A percentile compares a stretch with the other conserved stretches of the same genome.
phyloP scores from a whole-genome alignment of 164 flowering plant species.

The Vitis labrusca region DNA sequence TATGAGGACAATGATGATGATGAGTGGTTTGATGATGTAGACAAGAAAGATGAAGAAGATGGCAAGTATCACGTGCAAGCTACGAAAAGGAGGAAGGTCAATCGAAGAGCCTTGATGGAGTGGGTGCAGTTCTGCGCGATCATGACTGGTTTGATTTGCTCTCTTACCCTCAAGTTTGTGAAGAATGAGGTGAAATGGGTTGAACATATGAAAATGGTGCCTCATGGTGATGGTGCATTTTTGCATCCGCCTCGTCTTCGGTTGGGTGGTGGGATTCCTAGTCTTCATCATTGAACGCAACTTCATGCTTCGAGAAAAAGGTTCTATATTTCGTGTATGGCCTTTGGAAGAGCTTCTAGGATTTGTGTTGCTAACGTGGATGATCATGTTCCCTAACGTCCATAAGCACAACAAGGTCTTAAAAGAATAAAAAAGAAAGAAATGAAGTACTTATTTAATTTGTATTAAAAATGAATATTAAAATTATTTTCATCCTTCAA shows the following conservation, averaged over 20 bases:
- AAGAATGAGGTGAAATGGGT: slow-evolving; percentile 9
- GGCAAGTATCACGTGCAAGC: slow-evolving; percentile 2
- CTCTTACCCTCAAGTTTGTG: slow-evolving; percentile 17
- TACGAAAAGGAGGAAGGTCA: slow-evolving; percentile 10
- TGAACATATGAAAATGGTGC: slow-evolving; percentile 46
- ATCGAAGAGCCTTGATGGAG: slow-evolving; percentile 20
- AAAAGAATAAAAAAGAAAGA: too few relatives aligned
- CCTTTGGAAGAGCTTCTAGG: slow-evolving; percentile 33
- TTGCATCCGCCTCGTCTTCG: slow-evolving; percentile 40
- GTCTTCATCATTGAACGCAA: slow-evolving; percentile 46
- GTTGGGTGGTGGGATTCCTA: slow-evolving; percentile 28
- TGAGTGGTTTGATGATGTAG: not conserved
- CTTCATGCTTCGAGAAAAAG: slow-evolving; percentile 42
- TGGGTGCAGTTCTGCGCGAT: slow-evolving; percentile 24
- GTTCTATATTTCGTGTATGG: slow-evolving; percentile 55
- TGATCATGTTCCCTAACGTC: slow-evolving; percentile 29
- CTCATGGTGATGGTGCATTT: slow-evolving; percentile 37
- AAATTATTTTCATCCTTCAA: too few relatives aligned
- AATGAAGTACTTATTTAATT: too few relatives aligned
- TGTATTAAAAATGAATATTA: too few relatives aligned
- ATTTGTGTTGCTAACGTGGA: slow-evolving; percentile 41
- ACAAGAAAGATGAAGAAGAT: slow-evolving; percentile 11
- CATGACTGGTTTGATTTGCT: slow-evolving; percentile 20
- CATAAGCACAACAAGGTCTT: slow-evolving; percentile 22
- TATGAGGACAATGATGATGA: slow-evolving; percentile 10